Percentiles rank a stretch among this genome's conserved stretches.
phyloP scores from a whole-genome alignment of 2,329 filamentous ascomycete species.

The Mycogone perniciosa region DNA sequence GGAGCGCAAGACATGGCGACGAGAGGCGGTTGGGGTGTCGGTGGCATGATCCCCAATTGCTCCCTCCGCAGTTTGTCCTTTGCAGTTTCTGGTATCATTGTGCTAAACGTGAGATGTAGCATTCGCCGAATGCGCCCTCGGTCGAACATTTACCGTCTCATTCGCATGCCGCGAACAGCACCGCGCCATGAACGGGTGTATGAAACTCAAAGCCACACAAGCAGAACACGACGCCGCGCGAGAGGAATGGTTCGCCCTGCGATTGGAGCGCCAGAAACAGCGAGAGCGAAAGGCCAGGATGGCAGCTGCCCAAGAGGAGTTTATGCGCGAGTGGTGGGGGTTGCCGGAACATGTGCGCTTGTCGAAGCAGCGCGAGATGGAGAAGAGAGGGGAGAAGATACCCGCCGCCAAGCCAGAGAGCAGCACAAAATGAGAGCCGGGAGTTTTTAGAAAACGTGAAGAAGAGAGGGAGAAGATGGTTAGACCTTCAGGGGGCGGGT shows the following conservation, averaged over 20 bases:
- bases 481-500: not conserved
- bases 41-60: not conserved
- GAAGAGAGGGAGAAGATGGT: not conserved
- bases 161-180: slow-evolving; percentile 79
- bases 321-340: slow-evolving; percentile 63
- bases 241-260: slow-evolving; percentile 84
- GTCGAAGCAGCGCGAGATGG: slow-evolving; percentile 43
- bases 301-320: slow-evolving; percentile 57
- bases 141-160: slow-evolving; percentile 79
- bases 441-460: too few relatives aligned
- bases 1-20: not conserved
- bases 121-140: slow-evolving; percentile 84
- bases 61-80: not conserved
- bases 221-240: slow-evolving; percentile 81
- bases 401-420: slow-evolving; percentile 1
- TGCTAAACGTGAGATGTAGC: slow-evolving; percentile 42
- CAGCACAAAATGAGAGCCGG: not conserved
- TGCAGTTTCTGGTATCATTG: not conserved
- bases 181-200: slow-evolving; percentile 87
- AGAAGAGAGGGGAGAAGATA: slow-evolving; percentile 49
- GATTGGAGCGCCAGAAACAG: slow-evolving; percentile 63
- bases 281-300: slow-evolving; percentile 57
- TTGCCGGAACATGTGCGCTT: slow-evolving; percentile 51
- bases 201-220: slow-evolving; percentile 79
- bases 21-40: not conserved